phyloP scores from a whole-genome alignment of 331 rosid species.

The Acacia concinna region DNA sequence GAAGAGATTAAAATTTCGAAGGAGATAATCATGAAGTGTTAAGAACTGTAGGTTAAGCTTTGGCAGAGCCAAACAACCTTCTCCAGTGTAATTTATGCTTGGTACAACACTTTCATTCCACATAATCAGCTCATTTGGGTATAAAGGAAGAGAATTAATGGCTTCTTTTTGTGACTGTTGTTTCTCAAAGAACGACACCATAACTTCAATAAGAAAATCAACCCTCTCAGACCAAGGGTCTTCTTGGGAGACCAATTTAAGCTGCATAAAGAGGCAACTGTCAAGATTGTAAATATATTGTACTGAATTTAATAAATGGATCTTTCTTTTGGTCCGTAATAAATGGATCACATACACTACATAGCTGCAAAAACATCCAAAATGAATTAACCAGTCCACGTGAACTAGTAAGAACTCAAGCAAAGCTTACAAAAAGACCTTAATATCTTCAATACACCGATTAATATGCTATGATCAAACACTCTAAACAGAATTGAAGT shows the following conservation, averaged over 20 bases:
- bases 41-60: conserved; percentile 91
- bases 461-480: not conserved
- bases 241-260: conserved; percentile 77
- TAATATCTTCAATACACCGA: not conserved
- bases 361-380: conserved; percentile 18
- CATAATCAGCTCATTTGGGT: conserved; percentile 94
- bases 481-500: not conserved
- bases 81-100: conserved; percentile 95
- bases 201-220: conserved; percentile 91
- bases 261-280: conserved; percentile 56
- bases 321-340: not conserved
- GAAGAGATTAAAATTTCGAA: conserved; percentile 93
- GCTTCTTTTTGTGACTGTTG: conserved; percentile 97
- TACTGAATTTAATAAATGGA: conserved; percentile 13
- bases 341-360: conserved; percentile 15
- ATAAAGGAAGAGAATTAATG: conserved; percentile 94
- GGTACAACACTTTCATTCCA: conserved; percentile 99
- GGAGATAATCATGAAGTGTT: conserved; percentile 95
- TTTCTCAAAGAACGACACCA: conserved; percentile 94
- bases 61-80: conserved; percentile 97
- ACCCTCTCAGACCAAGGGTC: conserved; percentile 95
- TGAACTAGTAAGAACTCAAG: not conserved
- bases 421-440: conserved; percentile 12
- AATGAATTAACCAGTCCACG: conserved; percentile 7
- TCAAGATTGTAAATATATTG: conserved; percentile 19